Percentiles rank a stretch among this genome's conserved stretches.
These are phyloP conservation scores for Fomitopsis pulvina DNA, from an alignment of 768 basidiomycete genomes.

Conservation along the genomic window DNA sequence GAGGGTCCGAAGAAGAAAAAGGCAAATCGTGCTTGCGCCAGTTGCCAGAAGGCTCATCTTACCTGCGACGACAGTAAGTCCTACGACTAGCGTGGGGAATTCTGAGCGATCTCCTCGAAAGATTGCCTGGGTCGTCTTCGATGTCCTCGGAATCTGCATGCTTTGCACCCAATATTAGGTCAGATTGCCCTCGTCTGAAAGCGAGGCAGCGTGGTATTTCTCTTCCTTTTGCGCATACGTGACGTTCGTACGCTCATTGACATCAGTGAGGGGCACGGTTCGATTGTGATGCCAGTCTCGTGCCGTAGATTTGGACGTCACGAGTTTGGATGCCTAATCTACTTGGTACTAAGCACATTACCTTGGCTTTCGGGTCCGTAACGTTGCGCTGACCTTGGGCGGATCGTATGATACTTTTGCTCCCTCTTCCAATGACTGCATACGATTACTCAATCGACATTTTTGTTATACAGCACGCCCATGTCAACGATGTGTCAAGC, in stretches of 20 bases:
- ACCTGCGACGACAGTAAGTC: conserved; percentile 96
- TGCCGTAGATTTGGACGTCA: too few species aligned
- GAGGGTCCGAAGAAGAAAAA: conserved; percentile 92
- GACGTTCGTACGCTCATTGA: too few species aligned
- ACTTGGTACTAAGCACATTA: not conserved
- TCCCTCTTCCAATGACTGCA: not conserved
- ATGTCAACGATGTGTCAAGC: conserved; percentile 93
- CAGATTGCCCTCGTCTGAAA: too few species aligned
- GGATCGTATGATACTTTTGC: not conserved
- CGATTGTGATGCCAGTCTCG: too few species aligned
- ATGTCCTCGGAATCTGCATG: too few species aligned
- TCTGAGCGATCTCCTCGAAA: too few species aligned
- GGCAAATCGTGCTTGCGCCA: conserved; percentile 87
- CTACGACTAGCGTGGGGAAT: too few species aligned
- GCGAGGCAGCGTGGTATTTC: too few species aligned
- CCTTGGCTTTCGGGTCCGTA: not conserved
- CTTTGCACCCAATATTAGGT: too few species aligned
- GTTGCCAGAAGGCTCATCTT: conserved; percentile 95
- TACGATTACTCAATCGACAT: not conserved
- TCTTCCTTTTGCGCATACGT: too few species aligned
- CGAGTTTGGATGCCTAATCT: not conserved
- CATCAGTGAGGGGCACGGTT: too few species aligned
- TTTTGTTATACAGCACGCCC: conserved; percentile 64
- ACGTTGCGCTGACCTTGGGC: not conserved
- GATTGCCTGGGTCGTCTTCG: too few species aligned